Evolutionary conservation across 1,284 basidiomycete genomes (phyloP), one percentile per base, ranked within the genome.

Genomic region (Ceratobasidium sp.): DNA sequence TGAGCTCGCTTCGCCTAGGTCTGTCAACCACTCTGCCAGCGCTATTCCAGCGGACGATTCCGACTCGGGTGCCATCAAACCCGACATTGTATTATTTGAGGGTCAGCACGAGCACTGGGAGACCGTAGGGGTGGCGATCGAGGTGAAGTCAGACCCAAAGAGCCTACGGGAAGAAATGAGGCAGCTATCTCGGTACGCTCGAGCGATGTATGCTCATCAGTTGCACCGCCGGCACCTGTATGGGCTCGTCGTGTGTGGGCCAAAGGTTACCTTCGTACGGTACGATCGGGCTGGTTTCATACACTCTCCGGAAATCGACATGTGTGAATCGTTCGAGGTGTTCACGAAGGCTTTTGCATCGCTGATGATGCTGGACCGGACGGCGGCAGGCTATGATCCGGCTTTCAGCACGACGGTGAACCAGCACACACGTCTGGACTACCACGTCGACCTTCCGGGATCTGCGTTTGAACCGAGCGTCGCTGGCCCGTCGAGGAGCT

Each of bases 311-410:
- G 14, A 9, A 23, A 52, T 66, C 14, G 70, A 72, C 47, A n/a
- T 72, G 18, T 32, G 26, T n/a, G 18, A n/a, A 11, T 32, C 52
- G 14, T 57, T 38, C 26, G 49, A 72, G 21, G 21, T 9, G 30
- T 72, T 72, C 49, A 72, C 55, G 38, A 57, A 38, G 30, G 70
- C 70, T 1, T 26, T 72, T 41, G 58, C 70, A 6, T 59, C 58
- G 32, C 41, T 72, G 26, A 14, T 72, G 3, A 49, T 72, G 58
- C 49, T 62, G 32, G 49, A 44, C 21, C 47, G 49, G 11, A 35
- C 35, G 38, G 23, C 35, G 18, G 58, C 49, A 32, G 70, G 70
- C 6, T 72, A 44, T 18, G 70, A 72, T 21, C 13, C 58, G 9
- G 26, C 46, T 5, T 72, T 72, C 35, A 54, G 11, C 4, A 62